Base-by-base conservation (phyloP, 495 filamentous ascomycete species). In the Aspergillus indologenus region DNA sequence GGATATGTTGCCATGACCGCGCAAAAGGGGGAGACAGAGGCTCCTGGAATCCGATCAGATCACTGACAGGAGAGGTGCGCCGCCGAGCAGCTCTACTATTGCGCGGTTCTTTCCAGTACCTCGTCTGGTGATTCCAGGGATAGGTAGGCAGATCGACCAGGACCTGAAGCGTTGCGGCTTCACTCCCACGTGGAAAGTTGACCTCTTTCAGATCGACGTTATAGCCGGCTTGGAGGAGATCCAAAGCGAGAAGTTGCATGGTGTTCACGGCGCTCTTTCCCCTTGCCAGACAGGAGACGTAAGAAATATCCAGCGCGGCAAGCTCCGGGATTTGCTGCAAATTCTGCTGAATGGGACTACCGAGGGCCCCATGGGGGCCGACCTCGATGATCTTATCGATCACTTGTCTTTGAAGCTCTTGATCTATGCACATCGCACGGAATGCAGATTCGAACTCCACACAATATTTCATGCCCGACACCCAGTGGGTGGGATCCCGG, bases 321-420 rank as follows among this genome's bases (percentile, higher is more conserved):
- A 29, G 26, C 26, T 29, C 26, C 9, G 26, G 26, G 11, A 48
- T 5, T 2, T 22, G 20, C 45, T 48, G 20, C 45, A 48, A 5
- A 5, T 21, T 22, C 12, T 48, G 45, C 14, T 14, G 4, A 22
- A 22, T 22, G 1, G 49, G 49, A 9, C 66, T 66, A 14, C 61
- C 45, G 0, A 82, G 61, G 0, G 73, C 65, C 3, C 57, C 47
- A 42, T 73, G 69, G 1, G 79, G 77, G 1, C 79, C 76, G 21
- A 81, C 58, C 62, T 81, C 79, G 11, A 81, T 31, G 1, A 47
- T 45, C 22, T 58, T 20, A 17, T 56, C 54, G 19, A 48, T 6
- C n/a, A 5, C 19, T 22, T 21, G 45, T 11, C 31, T 23, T 26
- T 56, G 15, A 21, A n/a, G 20, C 2, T 40, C 15, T 14, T 46